These are phyloP conservation scores for Rubia occidens DNA, from an alignment of 305 asterid genomes.

Conservation along the genomic window DNA sequence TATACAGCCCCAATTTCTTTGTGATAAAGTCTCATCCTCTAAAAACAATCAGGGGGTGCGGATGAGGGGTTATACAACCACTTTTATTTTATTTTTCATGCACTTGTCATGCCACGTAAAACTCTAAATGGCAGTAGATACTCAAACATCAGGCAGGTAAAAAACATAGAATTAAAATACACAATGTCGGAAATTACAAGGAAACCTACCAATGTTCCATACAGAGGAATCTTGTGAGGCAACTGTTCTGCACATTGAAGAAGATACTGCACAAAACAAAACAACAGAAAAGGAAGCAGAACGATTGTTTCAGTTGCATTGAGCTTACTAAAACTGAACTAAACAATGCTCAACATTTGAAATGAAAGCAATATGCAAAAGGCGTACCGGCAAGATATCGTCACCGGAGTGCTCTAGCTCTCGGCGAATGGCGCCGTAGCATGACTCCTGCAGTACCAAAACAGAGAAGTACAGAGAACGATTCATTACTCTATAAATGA, in stretches of 20 bases:
- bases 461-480: neutral
- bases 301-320: neutral
- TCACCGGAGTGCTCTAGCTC: conserved; percentile 58
- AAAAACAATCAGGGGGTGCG: neutral
- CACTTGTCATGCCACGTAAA: neutral
- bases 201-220: conserved; percentile 76
- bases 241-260: conserved; percentile 90
- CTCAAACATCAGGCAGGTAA: conserved; percentile 3
- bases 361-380: neutral
- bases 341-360: neutral
- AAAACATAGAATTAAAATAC: neutral
- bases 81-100: too few species aligned
- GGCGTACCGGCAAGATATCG: conserved; percentile 48
- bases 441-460: conserved; percentile 58
- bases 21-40: neutral
- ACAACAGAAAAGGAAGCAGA: neutral
- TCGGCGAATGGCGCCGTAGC: conserved; percentile 79
- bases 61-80: too few species aligned
- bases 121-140: neutral
- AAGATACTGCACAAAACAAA: conserved; percentile 55
- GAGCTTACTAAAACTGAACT: neutral
- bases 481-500: neutral
- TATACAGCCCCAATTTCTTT: neutral
- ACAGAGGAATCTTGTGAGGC: conserved; percentile 90
- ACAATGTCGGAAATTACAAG: conserved; percentile 7